A percentile compares a stretch with the other conserved stretches of the same genome.
These are phyloP conservation scores for Coprinopsis marcescibilis DNA, from an alignment of 768 basidiomycete genomes.

Conservation along the genomic window DNA sequence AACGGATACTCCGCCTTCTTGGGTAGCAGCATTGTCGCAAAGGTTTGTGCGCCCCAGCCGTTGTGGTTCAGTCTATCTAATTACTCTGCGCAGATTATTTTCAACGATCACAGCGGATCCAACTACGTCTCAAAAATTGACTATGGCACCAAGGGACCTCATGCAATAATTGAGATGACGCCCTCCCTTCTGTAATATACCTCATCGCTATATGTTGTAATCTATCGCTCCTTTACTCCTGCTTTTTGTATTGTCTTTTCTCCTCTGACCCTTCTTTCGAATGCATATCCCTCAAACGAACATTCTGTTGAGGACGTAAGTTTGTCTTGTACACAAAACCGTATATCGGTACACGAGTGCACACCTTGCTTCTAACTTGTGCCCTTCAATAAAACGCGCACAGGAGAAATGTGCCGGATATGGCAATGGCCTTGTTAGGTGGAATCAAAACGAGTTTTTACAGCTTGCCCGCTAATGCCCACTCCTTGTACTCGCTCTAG, in stretches of 20 bases:
- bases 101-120: slow-evolving; percentile 59
- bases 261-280: too few relatives aligned
- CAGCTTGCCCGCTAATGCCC: too few relatives aligned
- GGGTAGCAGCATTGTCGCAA: slow-evolving; percentile 79
- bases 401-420: background rate
- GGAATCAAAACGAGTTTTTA: too few relatives aligned
- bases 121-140: slow-evolving; percentile 79
- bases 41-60: slow-evolving; percentile 38
- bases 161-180: slow-evolving; percentile 70
- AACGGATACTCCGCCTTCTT: slow-evolving; percentile 78
- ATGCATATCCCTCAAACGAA: too few relatives aligned
- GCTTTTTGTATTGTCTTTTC: too few relatives aligned
- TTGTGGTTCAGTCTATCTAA: slow-evolving; percentile 2
- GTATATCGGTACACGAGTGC: too few relatives aligned
- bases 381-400: background rate
- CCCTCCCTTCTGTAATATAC: slow-evolving; percentile 57
- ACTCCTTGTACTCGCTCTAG: too few relatives aligned
- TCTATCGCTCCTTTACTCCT: too few relatives aligned
- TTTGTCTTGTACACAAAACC: too few relatives aligned
- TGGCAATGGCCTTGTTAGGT: background rate
- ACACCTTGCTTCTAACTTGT: background rate
- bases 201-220: too few relatives aligned
- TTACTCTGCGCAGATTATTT: slow-evolving; percentile 50
- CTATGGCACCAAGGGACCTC: slow-evolving; percentile 68
- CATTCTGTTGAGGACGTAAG: too few relatives aligned